Base-by-base conservation (phyloP, 192 early-diverging fungal species). In the Geosiphon pyriformis region DNA sequence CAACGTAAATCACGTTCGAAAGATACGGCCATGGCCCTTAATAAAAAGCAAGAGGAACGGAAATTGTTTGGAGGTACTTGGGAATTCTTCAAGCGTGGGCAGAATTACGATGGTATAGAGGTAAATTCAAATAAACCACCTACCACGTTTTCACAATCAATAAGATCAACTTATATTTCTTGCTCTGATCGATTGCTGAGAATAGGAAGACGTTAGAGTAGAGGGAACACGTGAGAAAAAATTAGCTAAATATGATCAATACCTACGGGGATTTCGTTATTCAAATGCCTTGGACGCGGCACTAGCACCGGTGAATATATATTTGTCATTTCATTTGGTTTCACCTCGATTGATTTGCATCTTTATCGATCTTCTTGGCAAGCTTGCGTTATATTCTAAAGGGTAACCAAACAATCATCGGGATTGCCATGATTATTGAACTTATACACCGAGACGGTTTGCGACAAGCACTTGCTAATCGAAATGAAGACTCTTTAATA, bases 221-320 rank as follows among this genome's bases (percentile, higher is more conserved):
- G 81, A 74, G 69, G 80, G 23, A 75, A 74, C 66, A 80, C 85
- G 62, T 74, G 78, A 56, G 76, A 78, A 51, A 80, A 82, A 7
- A 77, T 97, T 33, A n/a, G 77, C 84, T 23, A 74, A 82, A 66
- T 98, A 94, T 69, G 95, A 98, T 80, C 74, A 85, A 62, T 82
- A 83, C 29, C 73, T 98, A 72, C 90, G 87, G 62, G 80, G 74
- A 42, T 98, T 97, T 78, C 82, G 93, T 67, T 95, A 94, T 68
- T 82, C 81, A 18, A 90, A 93, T 46, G 96, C 96, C 15, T 76
- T 98, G 25, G 94, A 98, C 74, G 85, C 88, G 8, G 87, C 87
- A 50, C 67, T 98, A 64, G 77, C 81, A 32, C 84, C 80, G 37
- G 87, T 83, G 70, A 80, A 76, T 58, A 72, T 20, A 27, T 57